phyloP scores from a whole-genome alignment of 2,329 filamentous ascomycete genomes.

The Sarocladium strictum region DNA sequence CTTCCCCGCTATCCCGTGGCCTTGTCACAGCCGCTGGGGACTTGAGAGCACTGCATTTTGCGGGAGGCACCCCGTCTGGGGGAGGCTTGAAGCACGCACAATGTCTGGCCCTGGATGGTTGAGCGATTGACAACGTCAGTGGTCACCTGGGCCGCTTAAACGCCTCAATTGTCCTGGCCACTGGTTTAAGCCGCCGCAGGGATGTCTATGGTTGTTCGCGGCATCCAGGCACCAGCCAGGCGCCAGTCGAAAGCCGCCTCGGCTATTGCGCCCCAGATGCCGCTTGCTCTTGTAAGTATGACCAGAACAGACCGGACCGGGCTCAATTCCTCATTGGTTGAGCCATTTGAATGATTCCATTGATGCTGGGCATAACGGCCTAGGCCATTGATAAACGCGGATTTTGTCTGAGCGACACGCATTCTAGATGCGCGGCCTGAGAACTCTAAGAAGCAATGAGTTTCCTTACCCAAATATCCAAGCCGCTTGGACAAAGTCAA shows the following conservation, averaged over 20 bases:
- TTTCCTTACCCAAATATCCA: background rate
- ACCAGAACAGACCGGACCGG: background rate
- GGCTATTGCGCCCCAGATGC: background rate
- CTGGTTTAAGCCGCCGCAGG: background rate
- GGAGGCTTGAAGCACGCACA: background rate
- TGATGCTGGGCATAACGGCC: background rate
- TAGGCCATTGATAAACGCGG: background rate
- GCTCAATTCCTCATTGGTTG: background rate
- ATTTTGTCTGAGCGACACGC: background rate
- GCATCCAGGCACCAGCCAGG: background rate
- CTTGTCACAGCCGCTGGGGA: background rate
- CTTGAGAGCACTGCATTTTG: conserved; percentile 4
- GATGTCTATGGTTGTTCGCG: background rate
- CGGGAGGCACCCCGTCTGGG: conserved; percentile 8
- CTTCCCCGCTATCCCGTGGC: background rate
- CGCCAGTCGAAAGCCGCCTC: conserved; percentile 1
- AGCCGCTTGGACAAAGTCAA: conserved; percentile 10
- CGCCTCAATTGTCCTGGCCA: background rate
- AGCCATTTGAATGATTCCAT: background rate
- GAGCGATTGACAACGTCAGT: conserved; percentile 3
- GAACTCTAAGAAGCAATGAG: background rate
- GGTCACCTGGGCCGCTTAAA: background rate
- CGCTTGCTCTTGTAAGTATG: background rate
- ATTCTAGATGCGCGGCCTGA: background rate
- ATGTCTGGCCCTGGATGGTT: background rate